Conservation (phyloP, 768 basidiomycete species). For the Trametes elegans region DNA sequence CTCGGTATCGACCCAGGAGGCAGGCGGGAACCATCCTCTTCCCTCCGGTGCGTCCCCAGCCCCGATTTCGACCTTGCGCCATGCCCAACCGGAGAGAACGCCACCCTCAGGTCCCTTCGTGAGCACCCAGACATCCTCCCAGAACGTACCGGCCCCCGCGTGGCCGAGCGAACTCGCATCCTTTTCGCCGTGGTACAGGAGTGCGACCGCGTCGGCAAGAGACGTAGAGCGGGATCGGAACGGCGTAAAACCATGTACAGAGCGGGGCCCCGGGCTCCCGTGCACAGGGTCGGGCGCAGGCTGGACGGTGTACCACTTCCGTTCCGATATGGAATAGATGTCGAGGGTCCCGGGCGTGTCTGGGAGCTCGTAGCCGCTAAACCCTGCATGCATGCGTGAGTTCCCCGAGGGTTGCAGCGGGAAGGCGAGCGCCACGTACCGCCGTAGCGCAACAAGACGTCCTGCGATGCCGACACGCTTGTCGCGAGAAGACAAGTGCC, state of each 20-base stretch:
- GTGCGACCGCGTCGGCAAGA: constrained; percentile 25
- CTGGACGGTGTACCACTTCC: constrained; percentile 19
- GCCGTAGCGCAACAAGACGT: constrained; percentile 39
- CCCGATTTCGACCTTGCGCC: constrained; percentile 29
- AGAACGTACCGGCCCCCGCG: constrained; percentile 40
- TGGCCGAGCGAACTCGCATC: constrained; percentile 37
- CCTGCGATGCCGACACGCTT: constrained; percentile 8
- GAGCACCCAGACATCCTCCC: constrained; percentile 39
- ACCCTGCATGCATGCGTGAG: constrained; percentile 25
- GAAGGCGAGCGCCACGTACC: constrained; percentile 18
- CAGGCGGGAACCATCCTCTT: constrained; percentile 44
- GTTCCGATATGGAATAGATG: constrained; percentile 34
- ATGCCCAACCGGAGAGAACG: constrained; percentile 20
- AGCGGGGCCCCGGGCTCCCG: constrained; percentile 33
- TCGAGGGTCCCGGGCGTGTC: constrained; percentile 28
- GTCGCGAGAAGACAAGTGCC: constrained; percentile 39
- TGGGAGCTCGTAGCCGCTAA: constrained; percentile 37
- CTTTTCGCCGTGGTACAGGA: constrained; percentile 38
- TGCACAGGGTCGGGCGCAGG: constrained; percentile 29
- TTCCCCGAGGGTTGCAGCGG: background rate
- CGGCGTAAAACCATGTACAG: constrained; percentile 36
- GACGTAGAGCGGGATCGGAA: constrained; percentile 20
- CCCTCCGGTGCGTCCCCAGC: constrained; percentile 29
- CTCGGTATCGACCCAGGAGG: constrained; percentile 23
- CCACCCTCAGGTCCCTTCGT: constrained; percentile 9